Evolutionary conservation across 352 stramenopile genomes (phyloP).

Genomic region (Phytopythium ostracodes): DNA sequence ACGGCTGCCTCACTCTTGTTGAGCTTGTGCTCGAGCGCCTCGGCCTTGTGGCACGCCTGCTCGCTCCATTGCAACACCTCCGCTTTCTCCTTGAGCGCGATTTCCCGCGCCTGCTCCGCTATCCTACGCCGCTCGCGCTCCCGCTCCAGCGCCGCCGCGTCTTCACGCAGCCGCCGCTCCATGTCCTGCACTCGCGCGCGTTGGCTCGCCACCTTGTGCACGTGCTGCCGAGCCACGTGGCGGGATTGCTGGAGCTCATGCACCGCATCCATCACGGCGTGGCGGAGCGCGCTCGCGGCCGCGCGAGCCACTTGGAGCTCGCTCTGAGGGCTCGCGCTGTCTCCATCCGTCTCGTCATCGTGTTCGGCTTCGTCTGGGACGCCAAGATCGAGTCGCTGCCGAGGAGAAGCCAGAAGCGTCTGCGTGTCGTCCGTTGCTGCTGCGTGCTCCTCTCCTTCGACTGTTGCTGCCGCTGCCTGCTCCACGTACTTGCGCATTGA

Average conservation of each 20-base stretch:
- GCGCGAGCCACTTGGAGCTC: constrained; percentile 54
- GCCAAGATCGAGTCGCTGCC: not conserved
- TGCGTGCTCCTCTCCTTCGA: not conserved
- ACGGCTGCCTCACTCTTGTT: constrained; percentile 20
- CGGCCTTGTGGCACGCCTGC: constrained; percentile 46
- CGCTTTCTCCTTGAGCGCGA: constrained; percentile 50
- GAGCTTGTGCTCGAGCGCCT: constrained; percentile 34
- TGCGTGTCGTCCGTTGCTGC: not conserved
- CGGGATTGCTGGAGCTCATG: constrained; percentile 40
- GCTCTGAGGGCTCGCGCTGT: constrained; percentile 11
- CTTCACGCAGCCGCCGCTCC: constrained; percentile 35
- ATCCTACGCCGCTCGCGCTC: constrained; percentile 37
- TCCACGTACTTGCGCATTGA: constrained; percentile 45
- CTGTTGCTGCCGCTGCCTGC: constrained; percentile 14
- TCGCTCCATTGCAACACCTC: constrained; percentile 65
- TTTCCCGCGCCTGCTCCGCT: constrained; percentile 57
- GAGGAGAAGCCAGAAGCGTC: constrained; percentile 4
- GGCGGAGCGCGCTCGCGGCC: constrained; percentile 36
- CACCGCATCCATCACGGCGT: constrained; percentile 44
- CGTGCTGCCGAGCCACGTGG: constrained; percentile 30
- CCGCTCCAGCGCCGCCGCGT: constrained; percentile 31
- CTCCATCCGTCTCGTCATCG: constrained; percentile 7
- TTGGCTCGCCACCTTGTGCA: constrained; percentile 25
- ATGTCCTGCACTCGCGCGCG: constrained; percentile 30
- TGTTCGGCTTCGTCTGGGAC: not conserved